These are phyloP conservation scores for Boletus tomentosulus DNA, from an alignment of 768 basidiomycete species.

Conservation along the genomic window DNA sequence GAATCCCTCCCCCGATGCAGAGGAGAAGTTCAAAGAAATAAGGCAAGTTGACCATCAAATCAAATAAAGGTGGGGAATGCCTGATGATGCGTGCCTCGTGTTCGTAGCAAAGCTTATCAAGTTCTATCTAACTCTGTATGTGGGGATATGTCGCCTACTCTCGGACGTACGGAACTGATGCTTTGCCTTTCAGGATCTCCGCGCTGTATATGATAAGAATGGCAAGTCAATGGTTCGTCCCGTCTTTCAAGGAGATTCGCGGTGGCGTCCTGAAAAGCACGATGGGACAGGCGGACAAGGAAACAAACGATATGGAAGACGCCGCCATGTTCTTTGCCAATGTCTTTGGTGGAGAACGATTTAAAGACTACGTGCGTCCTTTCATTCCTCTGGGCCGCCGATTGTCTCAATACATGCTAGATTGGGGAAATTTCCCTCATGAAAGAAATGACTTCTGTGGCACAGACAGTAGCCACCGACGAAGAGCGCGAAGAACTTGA, in stretches of 20 bases:
- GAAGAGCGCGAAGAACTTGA: conserved; percentile 90
- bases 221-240: conserved; percentile 77
- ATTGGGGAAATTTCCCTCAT: conserved; percentile 96
- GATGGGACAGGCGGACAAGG: conserved; percentile 58
- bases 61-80: conserved; percentile 6
- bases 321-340: conserved; percentile 93
- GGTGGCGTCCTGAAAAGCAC: conserved; percentile 3
- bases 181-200: conserved; percentile 55
- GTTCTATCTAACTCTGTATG: conserved; percentile 80
- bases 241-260: conserved; percentile 6
- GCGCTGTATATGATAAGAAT: conserved; percentile 92
- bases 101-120: conserved; percentile 86
- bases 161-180: conserved; percentile 2
- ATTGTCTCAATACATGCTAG: conserved; percentile 37
- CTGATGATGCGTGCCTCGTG: conserved; percentile 18
- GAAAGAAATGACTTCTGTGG: conserved; percentile 87
- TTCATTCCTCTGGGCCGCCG: not conserved
- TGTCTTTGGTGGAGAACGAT: conserved; percentile 93
- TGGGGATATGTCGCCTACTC: conserved; percentile 13
- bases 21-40: conserved; percentile 95
- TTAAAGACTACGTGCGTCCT: conserved; percentile 76
- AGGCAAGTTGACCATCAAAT: conserved; percentile 46
- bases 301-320: conserved; percentile 84
- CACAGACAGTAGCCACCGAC: conserved; percentile 84
- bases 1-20: conserved; percentile 88